A percentile compares a stretch with the other conserved stretches of the same genome.
Evolutionary conservation across 2,329 filamentous ascomycete species (phyloP).

Genomic region (Lanzia echinophila): DNA sequence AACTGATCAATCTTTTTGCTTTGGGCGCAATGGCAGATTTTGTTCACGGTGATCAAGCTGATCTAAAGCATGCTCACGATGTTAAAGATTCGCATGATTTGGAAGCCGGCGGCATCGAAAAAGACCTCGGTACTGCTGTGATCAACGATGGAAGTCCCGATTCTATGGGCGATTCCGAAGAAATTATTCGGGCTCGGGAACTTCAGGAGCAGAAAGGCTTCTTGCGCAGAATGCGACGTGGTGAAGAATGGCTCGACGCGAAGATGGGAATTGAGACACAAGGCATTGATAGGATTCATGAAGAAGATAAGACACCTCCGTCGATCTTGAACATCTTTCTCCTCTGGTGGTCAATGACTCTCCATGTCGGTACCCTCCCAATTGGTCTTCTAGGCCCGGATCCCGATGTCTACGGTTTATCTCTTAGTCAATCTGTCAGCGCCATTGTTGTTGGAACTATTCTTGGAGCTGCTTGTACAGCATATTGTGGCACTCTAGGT

Average conservation of each 20-base stretch:
- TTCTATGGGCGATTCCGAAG: constrained; percentile 9
- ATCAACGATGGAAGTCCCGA: constrained; percentile 1
- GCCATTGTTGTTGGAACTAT: constrained; percentile 36
- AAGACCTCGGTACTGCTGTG: constrained; percentile 6
- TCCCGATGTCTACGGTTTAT: constrained; percentile 40
- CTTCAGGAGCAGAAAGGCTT: constrained; percentile 20
- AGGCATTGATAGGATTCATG: constrained; percentile 40
- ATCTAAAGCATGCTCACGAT: constrained; percentile 18
- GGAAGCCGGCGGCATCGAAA: constrained; percentile 18
- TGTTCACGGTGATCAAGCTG: constrained; percentile 25
- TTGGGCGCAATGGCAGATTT: constrained; percentile 17
- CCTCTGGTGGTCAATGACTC: constrained; percentile 39
- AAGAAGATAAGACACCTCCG: constrained; percentile 37
- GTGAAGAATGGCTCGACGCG: constrained; percentile 37
- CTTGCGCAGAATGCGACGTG: constrained; percentile 26
- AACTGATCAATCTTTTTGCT: neutral
- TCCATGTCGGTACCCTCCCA: constrained; percentile 34
- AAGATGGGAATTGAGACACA: constrained; percentile 42
- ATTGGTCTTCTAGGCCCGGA: constrained; percentile 37
- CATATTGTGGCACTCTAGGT: constrained; percentile 37
- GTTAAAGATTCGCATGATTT: constrained; percentile 18
- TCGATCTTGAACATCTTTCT: constrained; percentile 38
- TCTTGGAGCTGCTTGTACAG: constrained; percentile 35
- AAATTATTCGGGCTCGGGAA: constrained; percentile 21
- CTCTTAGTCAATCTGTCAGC: constrained; percentile 37